These are phyloP conservation scores for Lentinula detonsa DNA, from an alignment of 768 basidiomycete genomes.

Conservation along the genomic window DNA sequence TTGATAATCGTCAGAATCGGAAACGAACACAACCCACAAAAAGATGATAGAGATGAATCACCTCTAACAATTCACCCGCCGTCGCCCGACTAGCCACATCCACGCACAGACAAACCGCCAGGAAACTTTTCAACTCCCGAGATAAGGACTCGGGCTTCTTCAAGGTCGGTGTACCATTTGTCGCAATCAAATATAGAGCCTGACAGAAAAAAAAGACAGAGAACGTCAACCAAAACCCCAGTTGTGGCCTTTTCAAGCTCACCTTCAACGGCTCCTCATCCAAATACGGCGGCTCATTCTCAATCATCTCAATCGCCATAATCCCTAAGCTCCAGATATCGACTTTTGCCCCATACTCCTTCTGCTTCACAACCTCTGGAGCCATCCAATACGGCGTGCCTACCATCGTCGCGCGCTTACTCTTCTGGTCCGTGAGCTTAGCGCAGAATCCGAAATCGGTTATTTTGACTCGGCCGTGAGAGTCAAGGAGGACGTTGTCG, in stretches of 20 bases:
- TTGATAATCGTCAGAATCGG: neutral
- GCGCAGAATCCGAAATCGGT: conserved; percentile 98
- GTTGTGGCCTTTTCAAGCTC: too few relatives aligned
- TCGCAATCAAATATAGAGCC: conserved; percentile 92
- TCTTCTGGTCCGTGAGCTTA: conserved; percentile 93
- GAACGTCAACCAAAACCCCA: neutral
- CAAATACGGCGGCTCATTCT: conserved; percentile 93
- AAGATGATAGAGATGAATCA: conserved; percentile 29
- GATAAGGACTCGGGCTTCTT: conserved; percentile 94
- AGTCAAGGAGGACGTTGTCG: conserved; percentile 91
- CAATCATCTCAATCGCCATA: conserved; percentile 99
- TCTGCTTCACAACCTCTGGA: conserved; percentile 96
- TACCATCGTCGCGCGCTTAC: conserved; percentile 97
- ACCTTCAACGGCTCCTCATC: conserved; percentile 89
- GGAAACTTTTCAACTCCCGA: conserved; percentile 89
- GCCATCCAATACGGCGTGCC: conserved; percentile 99
- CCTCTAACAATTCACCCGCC: conserved; percentile 78
- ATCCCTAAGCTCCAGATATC: conserved; percentile 97
- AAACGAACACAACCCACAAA: neutral
- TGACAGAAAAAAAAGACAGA: neutral
- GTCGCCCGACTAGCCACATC: conserved; percentile 93
- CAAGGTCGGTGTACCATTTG: conserved; percentile 96
- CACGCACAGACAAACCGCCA: conserved; percentile 97
- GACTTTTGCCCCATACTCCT: conserved; percentile 87
- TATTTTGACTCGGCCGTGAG: conserved; percentile 93